Evolutionary conservation across 2,329 filamentous ascomycete species (phyloP).

Genomic region (Alternaria sp.): DNA sequence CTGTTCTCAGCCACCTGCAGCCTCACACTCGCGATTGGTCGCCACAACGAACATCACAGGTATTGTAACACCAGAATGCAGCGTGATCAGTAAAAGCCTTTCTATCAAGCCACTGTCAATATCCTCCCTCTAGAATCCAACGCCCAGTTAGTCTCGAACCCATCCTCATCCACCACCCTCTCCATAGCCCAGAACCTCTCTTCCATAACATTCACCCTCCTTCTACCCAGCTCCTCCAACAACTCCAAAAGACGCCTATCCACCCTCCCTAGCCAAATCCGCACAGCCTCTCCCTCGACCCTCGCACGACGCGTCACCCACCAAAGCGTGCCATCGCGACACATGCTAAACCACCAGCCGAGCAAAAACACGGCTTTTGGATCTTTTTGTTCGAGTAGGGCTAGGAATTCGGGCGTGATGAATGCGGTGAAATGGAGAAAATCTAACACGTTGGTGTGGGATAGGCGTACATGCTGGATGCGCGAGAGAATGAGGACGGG

Average conservation of each 20-base stretch:
- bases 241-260: slow-evolving; percentile 15
- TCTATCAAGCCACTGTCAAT: not conserved
- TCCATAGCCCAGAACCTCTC: not conserved
- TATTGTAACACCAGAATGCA: no score
- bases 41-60: no score
- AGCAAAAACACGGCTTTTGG: slow-evolving; percentile 61
- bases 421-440: slow-evolving; percentile 58
- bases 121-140: not conserved
- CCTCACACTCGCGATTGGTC: no score
- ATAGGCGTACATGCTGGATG: slow-evolving; percentile 46
- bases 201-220: not conserved
- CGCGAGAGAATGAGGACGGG: slow-evolving; percentile 49
- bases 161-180: not conserved
- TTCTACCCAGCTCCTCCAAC: slow-evolving; percentile 1
- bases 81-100: no score
- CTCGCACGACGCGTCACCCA: slow-evolving; percentile 36
- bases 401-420: slow-evolving; percentile 54
- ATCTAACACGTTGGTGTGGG: slow-evolving; percentile 51
- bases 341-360: slow-evolving; percentile 63
- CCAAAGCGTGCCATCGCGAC: slow-evolving; percentile 31
- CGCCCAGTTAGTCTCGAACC: not conserved
- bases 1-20: no score
- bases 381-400: slow-evolving; percentile 59
- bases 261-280: slow-evolving; percentile 32
- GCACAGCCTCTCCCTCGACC: slow-evolving; percentile 32